These are phyloP conservation scores for Cladorrhinum sp. DNA, from an alignment of 2,329 filamentous ascomycete species.

Conservation along the genomic window DNA sequence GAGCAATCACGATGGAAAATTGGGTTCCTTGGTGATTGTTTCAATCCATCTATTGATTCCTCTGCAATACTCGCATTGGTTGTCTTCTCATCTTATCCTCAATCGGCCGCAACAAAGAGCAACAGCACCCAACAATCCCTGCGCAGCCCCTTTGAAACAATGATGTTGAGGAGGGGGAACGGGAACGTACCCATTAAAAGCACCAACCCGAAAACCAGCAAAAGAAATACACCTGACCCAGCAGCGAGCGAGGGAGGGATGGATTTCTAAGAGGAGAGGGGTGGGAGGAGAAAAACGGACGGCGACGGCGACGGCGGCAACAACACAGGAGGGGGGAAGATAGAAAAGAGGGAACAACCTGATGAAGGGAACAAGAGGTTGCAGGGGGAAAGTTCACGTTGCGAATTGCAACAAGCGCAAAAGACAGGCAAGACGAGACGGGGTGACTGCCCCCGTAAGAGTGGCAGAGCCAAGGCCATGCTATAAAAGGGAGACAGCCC, in stretches of 20 bases:
- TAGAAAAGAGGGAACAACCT: slow-evolving; percentile 6
- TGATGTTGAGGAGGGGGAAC: background rate
- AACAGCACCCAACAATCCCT: background rate
- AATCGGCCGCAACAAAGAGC: background rate
- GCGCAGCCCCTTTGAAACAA: background rate
- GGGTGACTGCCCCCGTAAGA: background rate
- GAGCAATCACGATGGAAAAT: background rate
- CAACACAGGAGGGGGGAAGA: background rate
- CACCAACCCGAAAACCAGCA: background rate
- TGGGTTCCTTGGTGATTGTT: background rate
- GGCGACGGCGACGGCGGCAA: background rate
- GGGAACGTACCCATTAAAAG: slow-evolving; percentile 13
- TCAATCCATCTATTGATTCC: background rate
- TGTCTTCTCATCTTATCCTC: background rate
- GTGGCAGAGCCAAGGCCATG: slow-evolving; percentile 1
- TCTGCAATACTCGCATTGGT: background rate
- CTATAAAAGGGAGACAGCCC: slow-evolving; percentile 2
- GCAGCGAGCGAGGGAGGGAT: slow-evolving; percentile 4
- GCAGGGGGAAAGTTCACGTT: background rate
- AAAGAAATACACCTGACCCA: slow-evolving; percentile 3
- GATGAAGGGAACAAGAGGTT: background rate
- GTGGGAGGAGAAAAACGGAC: background rate
- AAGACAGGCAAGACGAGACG: background rate
- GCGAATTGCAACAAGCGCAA: background rate
- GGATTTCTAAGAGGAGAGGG: background rate